Evolutionary conservation across 306 rosid species (phyloP).

Genomic region (Castanopsis chinensis): DNA sequence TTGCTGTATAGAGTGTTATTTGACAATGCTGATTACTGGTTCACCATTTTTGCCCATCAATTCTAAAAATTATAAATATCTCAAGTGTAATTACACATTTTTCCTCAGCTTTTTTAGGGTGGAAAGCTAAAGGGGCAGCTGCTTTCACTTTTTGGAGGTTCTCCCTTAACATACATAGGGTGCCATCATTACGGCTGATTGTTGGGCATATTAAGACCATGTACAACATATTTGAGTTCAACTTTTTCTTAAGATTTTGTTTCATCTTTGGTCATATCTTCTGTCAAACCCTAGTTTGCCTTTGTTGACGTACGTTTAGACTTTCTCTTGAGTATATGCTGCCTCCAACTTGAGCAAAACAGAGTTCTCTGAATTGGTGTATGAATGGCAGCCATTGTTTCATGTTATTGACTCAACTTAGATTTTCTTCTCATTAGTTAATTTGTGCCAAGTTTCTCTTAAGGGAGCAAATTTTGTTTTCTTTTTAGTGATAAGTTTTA

Average conservation of each 20-base stretch:
- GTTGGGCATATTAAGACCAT: not conserved
- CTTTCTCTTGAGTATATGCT: not conserved
- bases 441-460: not conserved
- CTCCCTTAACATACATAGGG: not conserved
- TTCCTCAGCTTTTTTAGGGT: not conserved
- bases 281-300: not conserved
- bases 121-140: not conserved
- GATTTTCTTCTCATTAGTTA: not conserved
- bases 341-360: not conserved
- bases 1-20: not conserved
- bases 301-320: not conserved
- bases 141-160: not conserved
- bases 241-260: no score
- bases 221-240: no score
- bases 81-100: not conserved
- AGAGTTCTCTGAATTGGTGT: not conserved
- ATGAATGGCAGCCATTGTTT: not conserved
- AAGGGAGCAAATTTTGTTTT: not conserved
- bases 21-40: constrained; percentile 2
- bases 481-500: not conserved
- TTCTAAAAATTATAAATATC: not conserved
- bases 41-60: not conserved
- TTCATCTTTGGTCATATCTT: not conserved
- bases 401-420: not conserved
- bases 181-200: not conserved